phyloP scores from a whole-genome alignment of 2,329 filamentous ascomycete genomes.

The Paecilomyces sp. region DNA sequence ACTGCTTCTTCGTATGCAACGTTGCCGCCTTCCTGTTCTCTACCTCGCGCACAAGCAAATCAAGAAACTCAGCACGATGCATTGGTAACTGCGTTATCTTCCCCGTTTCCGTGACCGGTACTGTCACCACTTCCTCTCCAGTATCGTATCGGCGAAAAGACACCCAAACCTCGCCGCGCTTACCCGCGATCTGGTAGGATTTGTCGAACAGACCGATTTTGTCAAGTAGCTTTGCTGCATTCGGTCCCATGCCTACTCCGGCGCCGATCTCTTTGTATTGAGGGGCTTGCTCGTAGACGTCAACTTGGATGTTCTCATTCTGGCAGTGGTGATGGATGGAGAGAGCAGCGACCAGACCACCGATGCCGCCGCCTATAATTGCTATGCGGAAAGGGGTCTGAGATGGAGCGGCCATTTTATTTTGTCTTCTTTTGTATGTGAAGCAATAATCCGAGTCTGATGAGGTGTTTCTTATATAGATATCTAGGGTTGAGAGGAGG shows the following conservation, averaged over 20 bases:
- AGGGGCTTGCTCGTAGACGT: slow-evolving; percentile 12
- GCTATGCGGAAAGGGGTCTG: too few relatives aligned
- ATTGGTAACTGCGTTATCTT: slow-evolving; percentile 4
- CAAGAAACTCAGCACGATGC: slow-evolving; percentile 7
- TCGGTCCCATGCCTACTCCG: slow-evolving; percentile 10
- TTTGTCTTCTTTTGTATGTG: too few relatives aligned
- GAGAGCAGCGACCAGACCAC: slow-evolving; percentile 17
- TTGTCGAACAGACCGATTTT: slow-evolving; percentile 25
- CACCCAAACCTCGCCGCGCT: slow-evolving; percentile 11
- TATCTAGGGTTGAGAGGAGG: too few relatives aligned
- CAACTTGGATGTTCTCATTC: slow-evolving; percentile 2
- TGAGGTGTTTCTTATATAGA: too few relatives aligned
- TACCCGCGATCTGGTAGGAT: slow-evolving; percentile 21
- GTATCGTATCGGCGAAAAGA: slow-evolving; percentile 29
- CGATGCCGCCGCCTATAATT: neutral
- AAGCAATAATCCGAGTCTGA: too few relatives aligned
- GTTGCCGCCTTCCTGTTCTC: neutral
- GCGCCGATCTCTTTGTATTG: slow-evolving; percentile 12
- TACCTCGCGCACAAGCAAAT: slow-evolving; percentile 5
- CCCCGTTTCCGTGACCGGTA: slow-evolving; percentile 17
- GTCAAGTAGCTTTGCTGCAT: slow-evolving; percentile 3
- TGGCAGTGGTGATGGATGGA: slow-evolving; percentile 23
- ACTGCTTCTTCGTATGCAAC: neutral
- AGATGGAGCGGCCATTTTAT: too few relatives aligned
- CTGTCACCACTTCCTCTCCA: slow-evolving; percentile 23